Evolutionary conservation across 2,329 filamentous ascomycete genomes (phyloP).

Genomic region (Colletotrichum melonis): DNA sequence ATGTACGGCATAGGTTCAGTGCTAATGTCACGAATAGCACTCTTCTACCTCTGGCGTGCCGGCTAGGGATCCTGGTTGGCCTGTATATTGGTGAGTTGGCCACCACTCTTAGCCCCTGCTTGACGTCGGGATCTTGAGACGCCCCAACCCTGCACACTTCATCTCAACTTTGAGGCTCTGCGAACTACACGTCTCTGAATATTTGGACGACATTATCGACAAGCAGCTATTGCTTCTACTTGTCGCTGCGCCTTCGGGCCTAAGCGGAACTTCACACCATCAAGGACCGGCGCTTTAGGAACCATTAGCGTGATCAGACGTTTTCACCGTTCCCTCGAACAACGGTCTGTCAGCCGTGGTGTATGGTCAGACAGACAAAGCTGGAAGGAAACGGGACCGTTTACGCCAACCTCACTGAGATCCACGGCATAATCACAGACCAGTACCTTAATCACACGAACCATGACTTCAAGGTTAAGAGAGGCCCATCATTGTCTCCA

Average conservation of each 20-base stretch:
- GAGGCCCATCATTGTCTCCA: background rate
- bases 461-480: background rate
- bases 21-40: background rate
- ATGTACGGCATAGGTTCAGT: background rate
- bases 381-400: conserved; percentile 8
- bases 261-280: background rate
- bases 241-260: background rate
- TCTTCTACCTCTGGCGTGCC: background rate
- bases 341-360: background rate
- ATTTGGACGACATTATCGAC: background rate
- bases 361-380: conserved; percentile 9
- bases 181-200: background rate
- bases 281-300: background rate
- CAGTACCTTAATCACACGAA: conserved; percentile 20
- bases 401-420: background rate
- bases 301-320: background rate
- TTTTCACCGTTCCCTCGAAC: background rate
- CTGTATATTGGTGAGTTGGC: background rate
- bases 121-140: background rate
- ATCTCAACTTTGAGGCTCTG: conserved; percentile 3
- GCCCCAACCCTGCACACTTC: background rate
- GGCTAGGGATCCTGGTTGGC: background rate
- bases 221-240: background rate
- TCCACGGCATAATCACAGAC: background rate
- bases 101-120: background rate